Base-by-base conservation (phyloP, 768 basidiomycete genomes). In the Amyloporia xantha region DNA sequence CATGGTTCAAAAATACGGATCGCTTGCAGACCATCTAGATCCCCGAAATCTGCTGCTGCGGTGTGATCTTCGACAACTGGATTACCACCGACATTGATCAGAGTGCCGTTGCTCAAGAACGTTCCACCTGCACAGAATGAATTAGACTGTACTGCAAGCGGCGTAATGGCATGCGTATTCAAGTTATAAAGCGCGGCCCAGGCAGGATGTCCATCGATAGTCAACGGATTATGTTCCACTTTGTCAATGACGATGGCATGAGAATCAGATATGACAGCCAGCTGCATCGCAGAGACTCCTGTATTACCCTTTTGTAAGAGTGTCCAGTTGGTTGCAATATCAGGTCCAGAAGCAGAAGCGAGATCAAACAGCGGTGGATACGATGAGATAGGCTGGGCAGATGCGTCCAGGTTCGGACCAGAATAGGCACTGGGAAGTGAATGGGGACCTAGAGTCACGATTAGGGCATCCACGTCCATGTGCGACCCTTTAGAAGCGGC, bases 81-180 rank as follows among this genome's bases (percentile, higher is more conserved):
- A 60, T 91, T 90, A 2, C 89, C 89, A 47, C 89, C 89, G 11
- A 88, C 84, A 56, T 79, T 87, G 61, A 91, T 68, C 27, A 91
- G 61, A 1, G 86, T 85, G 3, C 89, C 89, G 51, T 91, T 88
- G 20, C 81, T 63, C 5, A 91, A 66, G 61, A 89, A 90, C 3
- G 80, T 74, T 10, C 89, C 89, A 26, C 89, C 85, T 7, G 89
- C 89, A 60, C 89, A 91, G 68, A 91, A 91, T 20, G 89, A 90
- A 60, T 91, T 90, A 4, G 88, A 88, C 56, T 78, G 69, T 64
- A 90, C 73, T 33, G 69, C 58, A 24, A 91, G 70, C 49, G 85
- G 81, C 37, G 65, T 77, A 53, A 85, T 68, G 4, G 71, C 71
- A 57, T 86, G 77, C 10, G 81, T 81, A 24, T 76, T 59, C 38